Base-by-base conservation (phyloP, 1,284 basidiomycete genomes). In the Moniliophthora roreri region DNA sequence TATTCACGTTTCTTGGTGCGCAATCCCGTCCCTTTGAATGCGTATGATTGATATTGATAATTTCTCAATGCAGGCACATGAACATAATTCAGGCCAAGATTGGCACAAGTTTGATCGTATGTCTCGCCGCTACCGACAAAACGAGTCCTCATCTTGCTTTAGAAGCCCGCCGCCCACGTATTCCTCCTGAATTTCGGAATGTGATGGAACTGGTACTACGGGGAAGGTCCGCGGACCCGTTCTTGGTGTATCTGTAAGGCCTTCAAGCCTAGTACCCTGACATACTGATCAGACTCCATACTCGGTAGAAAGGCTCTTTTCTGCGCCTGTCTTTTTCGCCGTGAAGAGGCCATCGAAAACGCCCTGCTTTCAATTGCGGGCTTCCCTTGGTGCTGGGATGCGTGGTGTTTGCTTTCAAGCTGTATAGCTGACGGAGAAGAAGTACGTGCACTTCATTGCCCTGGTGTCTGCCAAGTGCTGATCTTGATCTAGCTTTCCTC, bases 351-450 rank as follows among this genome's bases (percentile, higher is more conserved):
- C 0, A 89, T 96, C 34, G 93, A 95, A 64, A 84, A 79, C 59
- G 81, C 87, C 7, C 74, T 98, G 16, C 70, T 84, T 32, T 95
- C 93, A 5, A 86, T 98, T 46, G 79, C 82, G 47, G 77, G 79
- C 3, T 93, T 90, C 64, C 89, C 93, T 7, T 99, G 94, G 87
- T 98, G 98, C 66, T 99, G 97, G 96, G 92, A 91, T 23, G 80
- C 88, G 3, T 99, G 97, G 96, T 76, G 81, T 18, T 79, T 94
- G 51, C 76, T 98, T 18, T 85, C 85, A 1, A 84, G 84, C 49
- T 89, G 93, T 62, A 80, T 97, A 24, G 85, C 88, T 34, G 93
- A 95, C 56, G 85, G 85, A n/a, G 93, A 95, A 71, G 93, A 95
- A 84, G 95, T 95, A 58, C 38, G 49, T 62, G 51, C 54, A 51